Evolutionary conservation across 805 yeast genomes (phyloP).

Genomic region (Saccharomycopsis fibuligera): DNA sequence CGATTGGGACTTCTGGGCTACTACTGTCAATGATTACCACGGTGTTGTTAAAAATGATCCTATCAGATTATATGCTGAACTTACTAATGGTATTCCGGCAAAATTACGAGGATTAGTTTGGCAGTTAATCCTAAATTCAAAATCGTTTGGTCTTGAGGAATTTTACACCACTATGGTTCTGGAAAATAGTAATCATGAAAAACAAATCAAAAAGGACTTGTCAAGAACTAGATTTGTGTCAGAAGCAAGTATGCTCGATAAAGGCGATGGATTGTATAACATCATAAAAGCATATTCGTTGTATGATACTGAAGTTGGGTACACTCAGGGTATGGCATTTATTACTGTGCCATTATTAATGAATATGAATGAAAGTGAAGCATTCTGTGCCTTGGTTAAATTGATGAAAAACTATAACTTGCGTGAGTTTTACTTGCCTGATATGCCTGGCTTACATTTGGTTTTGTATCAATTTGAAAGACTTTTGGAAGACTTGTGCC

Average conservation of each 20-base stretch:
- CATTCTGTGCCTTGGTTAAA: constrained; percentile 73
- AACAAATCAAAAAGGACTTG: constrained; percentile 73
- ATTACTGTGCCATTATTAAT: constrained; percentile 78
- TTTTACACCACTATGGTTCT: constrained; percentile 44
- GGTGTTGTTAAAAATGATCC: constrained; percentile 57
- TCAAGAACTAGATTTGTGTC: constrained; percentile 80
- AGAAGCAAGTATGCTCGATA: constrained; percentile 41
- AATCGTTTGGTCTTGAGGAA: constrained; percentile 56
- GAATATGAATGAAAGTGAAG: constrained; percentile 76
- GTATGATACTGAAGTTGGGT: constrained; percentile 90
- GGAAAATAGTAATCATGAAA: constrained; percentile 51
- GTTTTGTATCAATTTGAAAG: constrained; percentile 87
- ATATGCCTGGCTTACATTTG: constrained; percentile 89
- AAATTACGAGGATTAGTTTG: constrained; percentile 86
- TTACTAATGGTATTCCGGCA: constrained; percentile 74
- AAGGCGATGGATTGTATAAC: constrained; percentile 58
- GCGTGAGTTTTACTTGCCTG: constrained; percentile 72
- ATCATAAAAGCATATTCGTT: constrained; percentile 80
- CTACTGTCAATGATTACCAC: constrained; percentile 72
- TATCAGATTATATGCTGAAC: constrained; percentile 49
- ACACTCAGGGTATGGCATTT: constrained; percentile 98
- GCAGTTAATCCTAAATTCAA: constrained; percentile 83
- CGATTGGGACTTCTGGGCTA: constrained; percentile 87
- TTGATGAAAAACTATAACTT: constrained; percentile 83
- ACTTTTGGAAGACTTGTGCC: constrained; percentile 68